A percentile compares a stretch with the other conserved stretches of the same genome.
Conservation (phyloP, 495 filamentous ascomycete genomes). For the Podospora pseudopauciseta region DNA sequence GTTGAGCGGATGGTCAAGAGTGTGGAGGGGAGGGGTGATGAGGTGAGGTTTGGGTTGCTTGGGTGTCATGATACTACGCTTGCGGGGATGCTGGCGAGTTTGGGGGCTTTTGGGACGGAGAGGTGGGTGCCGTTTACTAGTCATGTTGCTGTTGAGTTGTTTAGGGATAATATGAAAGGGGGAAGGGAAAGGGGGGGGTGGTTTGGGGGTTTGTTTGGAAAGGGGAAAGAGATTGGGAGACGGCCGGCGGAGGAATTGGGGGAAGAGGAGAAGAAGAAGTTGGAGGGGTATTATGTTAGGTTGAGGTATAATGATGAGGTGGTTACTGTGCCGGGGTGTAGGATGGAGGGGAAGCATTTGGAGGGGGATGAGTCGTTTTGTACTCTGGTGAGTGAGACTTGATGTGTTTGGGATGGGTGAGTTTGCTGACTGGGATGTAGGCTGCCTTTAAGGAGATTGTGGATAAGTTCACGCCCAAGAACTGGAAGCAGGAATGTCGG, state of each 20-base stretch:
- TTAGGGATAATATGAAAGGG: slow-evolving; percentile 47
- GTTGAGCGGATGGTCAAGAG: slow-evolving; percentile 77
- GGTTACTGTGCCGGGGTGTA: slow-evolving; percentile 78
- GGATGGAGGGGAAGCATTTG: slow-evolving; percentile 71
- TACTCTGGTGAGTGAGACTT: slow-evolving; percentile 61
- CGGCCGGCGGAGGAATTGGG: slow-evolving; percentile 48
- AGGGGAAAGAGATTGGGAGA: slow-evolving; percentile 42
- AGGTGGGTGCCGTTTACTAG: slow-evolving; percentile 91
- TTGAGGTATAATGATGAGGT: slow-evolving; percentile 85
- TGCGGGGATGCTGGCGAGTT: slow-evolving; percentile 68
- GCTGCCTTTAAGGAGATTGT: slow-evolving; percentile 88
- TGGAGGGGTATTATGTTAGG: slow-evolving; percentile 84
- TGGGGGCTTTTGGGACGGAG: slow-evolving; percentile 70
- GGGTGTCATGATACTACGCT: slow-evolving; percentile 96
- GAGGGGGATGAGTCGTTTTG: slow-evolving; percentile 89
- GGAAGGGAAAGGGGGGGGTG: slow-evolving; percentile 44
- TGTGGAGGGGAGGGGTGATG: slow-evolving; percentile 57
- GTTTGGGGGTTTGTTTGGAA: slow-evolving; percentile 11
- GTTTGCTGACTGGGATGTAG: slow-evolving; percentile 34
- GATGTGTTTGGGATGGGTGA: background rate
- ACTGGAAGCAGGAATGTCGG: slow-evolving; percentile 74
- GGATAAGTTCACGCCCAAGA: slow-evolving; percentile 78
- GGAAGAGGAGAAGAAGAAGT: slow-evolving; percentile 47
- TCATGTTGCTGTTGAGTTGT: slow-evolving; percentile 87
- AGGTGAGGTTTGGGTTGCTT: slow-evolving; percentile 57